Evolutionary conservation across 129 eudicot species (phyloP), one percentile per base, ranked within the genome.

Genomic region (Oenanthe sinensis): DNA sequence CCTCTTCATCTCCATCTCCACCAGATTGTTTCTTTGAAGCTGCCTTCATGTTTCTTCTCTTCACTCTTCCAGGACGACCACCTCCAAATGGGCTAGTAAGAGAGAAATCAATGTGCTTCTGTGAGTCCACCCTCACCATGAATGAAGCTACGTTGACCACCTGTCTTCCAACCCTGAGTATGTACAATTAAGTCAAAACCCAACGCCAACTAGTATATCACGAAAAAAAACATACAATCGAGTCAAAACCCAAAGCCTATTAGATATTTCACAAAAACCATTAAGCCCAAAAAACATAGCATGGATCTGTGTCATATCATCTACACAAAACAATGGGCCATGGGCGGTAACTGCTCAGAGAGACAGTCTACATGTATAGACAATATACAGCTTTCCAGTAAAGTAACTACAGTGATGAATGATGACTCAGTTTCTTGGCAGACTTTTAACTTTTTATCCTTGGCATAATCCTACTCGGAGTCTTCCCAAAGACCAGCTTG

Each of bases 71-170:
- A 11, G 85, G 81, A 2, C 85, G 81, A 30, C 85, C 85, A 50
- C 85, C 81, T 52, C 85, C 85, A 58, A 82, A 77, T 40, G 85
- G 85, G 60, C 85, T 82, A 17, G 85, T 82, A 33, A 82, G 71
- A 16, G 85, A 71, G 74, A 82, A 82, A 62, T 82, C 85, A 22
- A 82, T 77, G 77, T 82, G 85, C 74, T 82, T 82, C 67, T 82
- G 81, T 20, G 85, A 82, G 75, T 82, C 85, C 36, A 82, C 81
- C 77, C 85, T 82, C 81, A 82, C 85, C 81, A 82, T 69, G 78
- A 82, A 82, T 4, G 85, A 82, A 24, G 85, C 36, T 9, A 82
- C 78, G 37, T 82, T 77, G 9, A 82, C 85, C 37, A 82, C 85
- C 68, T 82, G 85, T 80, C 85, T 82, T 20, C 85, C 85, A 77